These are phyloP conservation scores for Fusarium virguliforme DNA, from an alignment of 2,329 filamentous ascomycete genomes.

Conservation along the genomic window DNA sequence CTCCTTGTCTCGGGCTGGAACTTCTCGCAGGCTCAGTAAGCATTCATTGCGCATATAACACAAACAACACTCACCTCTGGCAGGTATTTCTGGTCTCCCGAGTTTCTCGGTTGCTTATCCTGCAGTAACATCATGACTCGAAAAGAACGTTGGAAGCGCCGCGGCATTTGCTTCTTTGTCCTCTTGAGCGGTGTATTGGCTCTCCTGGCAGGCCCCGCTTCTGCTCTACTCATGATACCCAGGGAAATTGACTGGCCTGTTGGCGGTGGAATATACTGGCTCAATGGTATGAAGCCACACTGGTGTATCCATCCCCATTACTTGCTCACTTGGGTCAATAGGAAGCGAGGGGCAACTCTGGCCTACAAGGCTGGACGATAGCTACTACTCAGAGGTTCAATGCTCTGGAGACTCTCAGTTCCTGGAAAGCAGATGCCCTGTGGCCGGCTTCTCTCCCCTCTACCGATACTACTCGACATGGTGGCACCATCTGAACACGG, in stretches of 20 bases:
- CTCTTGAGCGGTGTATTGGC: constrained; percentile 19
- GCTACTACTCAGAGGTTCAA: no score
- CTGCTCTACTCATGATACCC: constrained; percentile 35
- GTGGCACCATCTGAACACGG: no score
- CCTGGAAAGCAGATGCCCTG: no score
- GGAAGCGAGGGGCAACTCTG: no score
- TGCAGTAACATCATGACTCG: neutral
- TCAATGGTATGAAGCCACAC: constrained; percentile 20
- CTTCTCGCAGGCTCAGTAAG: neutral
- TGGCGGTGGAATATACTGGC: constrained; percentile 27
- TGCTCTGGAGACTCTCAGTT: no score
- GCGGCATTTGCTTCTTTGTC: constrained; percentile 12
- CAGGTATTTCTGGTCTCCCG: constrained; percentile 26
- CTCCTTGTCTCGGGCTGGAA: constrained; percentile 18
- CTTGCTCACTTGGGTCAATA: no score
- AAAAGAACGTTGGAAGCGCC: neutral
- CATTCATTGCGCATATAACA: no score
- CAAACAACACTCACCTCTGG: neutral
- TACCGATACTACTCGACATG: no score
- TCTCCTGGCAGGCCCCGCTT: constrained; percentile 26
- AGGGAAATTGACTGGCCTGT: constrained; percentile 18
- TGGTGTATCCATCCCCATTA: no score
- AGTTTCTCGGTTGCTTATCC: constrained; percentile 13
- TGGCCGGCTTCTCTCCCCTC: no score
- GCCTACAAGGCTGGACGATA: no score